Conservation (phyloP, 2,329 filamentous ascomycete genomes). For the Chaetomiaceae sp. region DNA sequence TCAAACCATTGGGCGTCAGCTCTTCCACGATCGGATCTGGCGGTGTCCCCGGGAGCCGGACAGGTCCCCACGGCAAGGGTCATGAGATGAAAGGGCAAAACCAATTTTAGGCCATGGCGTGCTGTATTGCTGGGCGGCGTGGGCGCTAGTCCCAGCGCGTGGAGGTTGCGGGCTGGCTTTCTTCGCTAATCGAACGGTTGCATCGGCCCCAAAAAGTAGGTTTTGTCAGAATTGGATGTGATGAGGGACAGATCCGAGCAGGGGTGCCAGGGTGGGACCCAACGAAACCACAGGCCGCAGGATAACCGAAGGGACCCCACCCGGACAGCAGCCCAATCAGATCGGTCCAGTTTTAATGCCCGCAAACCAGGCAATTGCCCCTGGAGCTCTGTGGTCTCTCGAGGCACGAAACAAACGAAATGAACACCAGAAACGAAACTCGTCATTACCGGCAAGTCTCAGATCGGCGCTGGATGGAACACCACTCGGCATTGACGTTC, state of each 20-base stretch:
- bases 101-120: too few species aligned
- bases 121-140: conserved; percentile 12
- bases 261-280: conserved; percentile 13
- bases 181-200: conserved; percentile 29
- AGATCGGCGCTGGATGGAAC: conserved; percentile 9
- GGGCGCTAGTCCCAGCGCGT: conserved; percentile 5
- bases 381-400: neutral
- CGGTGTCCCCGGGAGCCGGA: conserved; percentile 16
- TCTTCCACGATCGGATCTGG: conserved; percentile 22
- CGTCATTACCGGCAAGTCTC: conserved; percentile 8
- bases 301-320: conserved; percentile 2
- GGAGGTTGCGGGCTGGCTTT: conserved; percentile 12
- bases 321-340: conserved; percentile 6
- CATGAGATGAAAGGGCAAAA: conserved; percentile 24
- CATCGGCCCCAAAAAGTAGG: conserved; percentile 21
- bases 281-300: conserved; percentile 19
- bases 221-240: too few species aligned
- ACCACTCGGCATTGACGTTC: neutral
- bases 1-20: neutral
- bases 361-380: neutral
- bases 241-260: conserved; percentile 23
- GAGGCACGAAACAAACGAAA: conserved; percentile 8
- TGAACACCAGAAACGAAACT: conserved; percentile 6
- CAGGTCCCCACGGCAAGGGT: conserved; percentile 14
- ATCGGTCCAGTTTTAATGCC: neutral